These are phyloP conservation scores for Salix dunnii DNA, from an alignment of 345 rosid genomes.

Conservation along the genomic window DNA sequence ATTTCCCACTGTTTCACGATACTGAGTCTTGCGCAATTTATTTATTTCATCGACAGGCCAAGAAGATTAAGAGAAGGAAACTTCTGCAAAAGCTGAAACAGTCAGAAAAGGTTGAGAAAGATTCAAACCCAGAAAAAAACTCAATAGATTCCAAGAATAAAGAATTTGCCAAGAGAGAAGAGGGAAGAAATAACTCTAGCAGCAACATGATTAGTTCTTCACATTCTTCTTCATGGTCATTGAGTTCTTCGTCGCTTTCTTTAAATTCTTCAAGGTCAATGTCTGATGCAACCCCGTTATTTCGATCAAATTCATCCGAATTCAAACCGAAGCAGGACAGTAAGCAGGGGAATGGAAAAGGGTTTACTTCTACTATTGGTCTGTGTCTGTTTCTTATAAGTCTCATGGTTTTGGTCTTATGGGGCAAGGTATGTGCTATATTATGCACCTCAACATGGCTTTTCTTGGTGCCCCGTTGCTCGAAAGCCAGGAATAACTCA, in stretches of 20 bases:
- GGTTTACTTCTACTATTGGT: not conserved
- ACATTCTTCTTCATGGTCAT: not conserved
- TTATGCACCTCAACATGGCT: slow-evolving; percentile 48
- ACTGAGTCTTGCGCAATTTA: not conserved
- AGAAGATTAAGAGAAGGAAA: slow-evolving; percentile 28
- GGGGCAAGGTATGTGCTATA: slow-evolving; percentile 55
- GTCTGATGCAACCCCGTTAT: not conserved
- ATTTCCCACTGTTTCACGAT: too few relatives aligned
- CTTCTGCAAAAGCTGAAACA: not conserved
- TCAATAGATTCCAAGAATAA: not conserved
- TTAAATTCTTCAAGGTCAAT: slow-evolving; percentile 2
- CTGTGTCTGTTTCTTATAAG: slow-evolving; percentile 32
- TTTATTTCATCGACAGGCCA: slow-evolving; percentile 21
- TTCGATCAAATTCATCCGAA: not conserved
- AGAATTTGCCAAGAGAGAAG: not conserved
- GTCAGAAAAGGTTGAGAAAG: not conserved
- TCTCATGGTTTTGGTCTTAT: slow-evolving; percentile 35
- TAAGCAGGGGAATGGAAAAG: slow-evolving; percentile 4
- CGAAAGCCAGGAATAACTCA: not conserved
- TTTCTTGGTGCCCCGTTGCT: slow-evolving; percentile 21
- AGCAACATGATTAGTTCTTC: not conserved
- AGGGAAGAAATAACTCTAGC: not conserved
- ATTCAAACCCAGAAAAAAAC: not conserved
- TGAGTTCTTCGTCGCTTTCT: slow-evolving; percentile 5
- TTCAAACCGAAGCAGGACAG: not conserved